phyloP scores from a whole-genome alignment of 768 basidiomycete genomes.

The Russula emetica region DNA sequence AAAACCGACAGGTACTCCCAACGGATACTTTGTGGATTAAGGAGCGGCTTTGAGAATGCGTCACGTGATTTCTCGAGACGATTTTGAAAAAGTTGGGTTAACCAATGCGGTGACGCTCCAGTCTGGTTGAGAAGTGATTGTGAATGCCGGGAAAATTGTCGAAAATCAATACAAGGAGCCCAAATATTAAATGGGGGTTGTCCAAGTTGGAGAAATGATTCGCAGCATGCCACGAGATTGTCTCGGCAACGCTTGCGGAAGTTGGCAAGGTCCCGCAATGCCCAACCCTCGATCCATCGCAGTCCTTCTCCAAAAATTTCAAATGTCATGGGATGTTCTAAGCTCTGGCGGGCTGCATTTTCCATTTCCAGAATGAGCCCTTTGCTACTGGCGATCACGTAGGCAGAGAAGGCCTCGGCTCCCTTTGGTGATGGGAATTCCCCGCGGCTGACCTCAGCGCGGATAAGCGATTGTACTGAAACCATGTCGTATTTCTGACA shows the following conservation, averaged over 20 bases:
- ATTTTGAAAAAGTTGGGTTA: background rate
- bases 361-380: too few species aligned
- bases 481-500: too few species aligned
- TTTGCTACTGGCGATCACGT: too few species aligned
- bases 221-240: background rate
- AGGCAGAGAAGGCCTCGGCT: too few species aligned
- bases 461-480: too few species aligned
- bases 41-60: background rate
- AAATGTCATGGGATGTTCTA: background rate
- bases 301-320: background rate
- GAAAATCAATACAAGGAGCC: background rate
- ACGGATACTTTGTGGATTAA: background rate
- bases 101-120: background rate
- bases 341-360: too few species aligned
- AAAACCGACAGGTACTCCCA: background rate
- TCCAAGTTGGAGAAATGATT: background rate
- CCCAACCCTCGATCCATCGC: background rate
- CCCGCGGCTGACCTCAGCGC: too few species aligned
- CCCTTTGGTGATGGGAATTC: too few species aligned
- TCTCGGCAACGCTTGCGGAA: background rate
- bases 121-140: background rate
- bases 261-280: background rate
- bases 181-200: background rate
- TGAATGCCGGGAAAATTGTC: background rate
- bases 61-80: background rate